Percentiles rank a stretch among this genome's conserved stretches.
phyloP scores from a whole-genome alignment of 108 stramenopile genomes.

The Schizochytrium sp. region DNA sequence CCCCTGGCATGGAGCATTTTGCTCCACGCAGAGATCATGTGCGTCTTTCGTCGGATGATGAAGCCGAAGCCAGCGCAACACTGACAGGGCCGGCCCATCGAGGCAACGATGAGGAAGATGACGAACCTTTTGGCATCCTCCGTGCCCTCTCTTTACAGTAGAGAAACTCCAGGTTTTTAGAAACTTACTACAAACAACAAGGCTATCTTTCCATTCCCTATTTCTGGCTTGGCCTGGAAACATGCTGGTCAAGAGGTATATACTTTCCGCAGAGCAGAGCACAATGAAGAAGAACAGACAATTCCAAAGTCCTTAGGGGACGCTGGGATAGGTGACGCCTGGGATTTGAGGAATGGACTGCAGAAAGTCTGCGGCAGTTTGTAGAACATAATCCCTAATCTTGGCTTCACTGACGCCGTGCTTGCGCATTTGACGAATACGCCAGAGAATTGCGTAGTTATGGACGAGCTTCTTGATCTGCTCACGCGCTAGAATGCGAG shows the following conservation, averaged over 20 bases:
- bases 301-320: not conserved
- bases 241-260: not conserved
- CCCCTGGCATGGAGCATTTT: too few species aligned
- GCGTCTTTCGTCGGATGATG: too few species aligned
- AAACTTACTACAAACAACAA: too few species aligned
- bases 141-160: not conserved
- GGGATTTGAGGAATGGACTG: not conserved
- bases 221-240: not conserved
- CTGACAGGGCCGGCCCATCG: too few species aligned
- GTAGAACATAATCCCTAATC: not conserved
- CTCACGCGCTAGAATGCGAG: not conserved
- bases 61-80: too few species aligned
- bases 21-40: too few species aligned
- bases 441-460: not conserved
- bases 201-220: too few species aligned
- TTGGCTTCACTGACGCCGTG: not conserved
- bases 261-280: not conserved
- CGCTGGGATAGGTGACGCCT: not conserved
- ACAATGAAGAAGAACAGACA: not conserved
- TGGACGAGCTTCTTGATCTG: slow-evolving; percentile 11
- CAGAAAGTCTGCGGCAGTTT: not conserved
- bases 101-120: not conserved
- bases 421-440: not conserved
- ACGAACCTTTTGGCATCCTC: not conserved
- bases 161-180: not conserved